Evolutionary conservation across 768 basidiomycete genomes (phyloP), one percentile per base, ranked within the genome.

Genomic region (Phaeolepiota aurea): DNA sequence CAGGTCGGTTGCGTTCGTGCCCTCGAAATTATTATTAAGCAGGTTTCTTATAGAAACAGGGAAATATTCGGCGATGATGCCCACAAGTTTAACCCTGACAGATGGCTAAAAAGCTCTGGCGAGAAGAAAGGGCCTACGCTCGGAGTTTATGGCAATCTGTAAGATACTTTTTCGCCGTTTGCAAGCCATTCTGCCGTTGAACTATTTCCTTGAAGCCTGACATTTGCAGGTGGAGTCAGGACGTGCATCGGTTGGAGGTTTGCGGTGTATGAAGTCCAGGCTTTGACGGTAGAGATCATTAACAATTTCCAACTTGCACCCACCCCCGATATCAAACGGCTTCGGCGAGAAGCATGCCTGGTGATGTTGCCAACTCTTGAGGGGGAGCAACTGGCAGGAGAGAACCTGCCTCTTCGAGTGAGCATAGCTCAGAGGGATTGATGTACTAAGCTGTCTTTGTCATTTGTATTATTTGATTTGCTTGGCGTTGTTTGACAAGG

Each of bases 21-120:
- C 14, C 7, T 38, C 37, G 20, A 10, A 38, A 20, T 4, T 20
- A 2, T 14, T 1, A 7, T 28, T 37, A 13, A 43, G 9, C 35
- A 28, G n/a, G 20, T 7, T 20, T 32, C 34, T 32, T 20, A 18
- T 41, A 74, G 69, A 45, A 71, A 72, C 45, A 59, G 58, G 32
- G 65, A 65, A 14, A 53, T 76, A 12, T 82, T 77, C 58, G 79
- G 79, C 2, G 62, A 67, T n/a, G 74, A 79, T 48, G 72, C 77
- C 2, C 48, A 72, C 38, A 50, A 56, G 14, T 82, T 72, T 54
- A 69, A 73, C 34, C 76, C 76, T 3, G 71, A 74, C 37, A 59
- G 79, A 42, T 82, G 77, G 77, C 47, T 77, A n/a, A 54, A 47
- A 44, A 53, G 53, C 12, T 47, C 54, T 3, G 54, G 53, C 2